Conservation (phyloP, 2,329 filamentous ascomycete genomes). For the Colletotrichum eleusines region DNA sequence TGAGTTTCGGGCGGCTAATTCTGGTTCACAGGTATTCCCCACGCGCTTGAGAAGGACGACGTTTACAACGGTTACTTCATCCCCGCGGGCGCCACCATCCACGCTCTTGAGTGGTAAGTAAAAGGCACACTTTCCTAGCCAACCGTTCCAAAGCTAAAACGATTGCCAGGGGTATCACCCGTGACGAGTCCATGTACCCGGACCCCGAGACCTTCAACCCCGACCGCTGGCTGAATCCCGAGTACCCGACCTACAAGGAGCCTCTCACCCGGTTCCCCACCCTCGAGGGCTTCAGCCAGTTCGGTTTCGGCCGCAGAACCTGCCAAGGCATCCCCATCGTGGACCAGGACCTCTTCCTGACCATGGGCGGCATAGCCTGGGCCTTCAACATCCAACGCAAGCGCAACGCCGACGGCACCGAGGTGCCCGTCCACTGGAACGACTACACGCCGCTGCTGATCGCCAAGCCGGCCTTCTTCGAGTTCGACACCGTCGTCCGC, state of each 20-base stretch:
- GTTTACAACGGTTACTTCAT: slow-evolving; percentile 66
- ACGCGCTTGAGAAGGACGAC: slow-evolving; percentile 63
- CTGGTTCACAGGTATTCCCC: slow-evolving; percentile 57
- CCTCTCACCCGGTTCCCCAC: slow-evolving; percentile 55
- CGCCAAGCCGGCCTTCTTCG: slow-evolving; percentile 56
- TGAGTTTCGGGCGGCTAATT: background rate
- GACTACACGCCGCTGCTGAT: slow-evolving; percentile 58
- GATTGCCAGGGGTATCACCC: slow-evolving; percentile 57
- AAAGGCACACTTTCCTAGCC: background rate
- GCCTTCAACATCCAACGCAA: slow-evolving; percentile 52
- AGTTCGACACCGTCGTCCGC: slow-evolving; percentile 53
- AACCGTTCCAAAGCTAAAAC: slow-evolving; percentile 9
- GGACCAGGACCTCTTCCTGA: slow-evolving; percentile 56
- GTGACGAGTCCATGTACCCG: slow-evolving; percentile 55
- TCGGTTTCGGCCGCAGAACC: slow-evolving; percentile 67
- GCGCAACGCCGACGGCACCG: slow-evolving; percentile 43
- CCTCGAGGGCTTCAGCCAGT: slow-evolving; percentile 58
- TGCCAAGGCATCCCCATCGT: slow-evolving; percentile 59
- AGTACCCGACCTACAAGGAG: slow-evolving; percentile 56
- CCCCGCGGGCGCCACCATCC: slow-evolving; percentile 63
- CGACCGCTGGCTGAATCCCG: slow-evolving; percentile 53
- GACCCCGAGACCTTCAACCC: slow-evolving; percentile 56
- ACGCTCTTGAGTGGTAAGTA: slow-evolving; percentile 51
- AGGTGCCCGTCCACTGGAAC: slow-evolving; percentile 58
- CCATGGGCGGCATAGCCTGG: slow-evolving; percentile 56